Evolutionary conservation across 2,329 filamentous ascomycete genomes (phyloP), one percentile per base, ranked within the genome.

Genomic region (Pezicula carpinea): DNA sequence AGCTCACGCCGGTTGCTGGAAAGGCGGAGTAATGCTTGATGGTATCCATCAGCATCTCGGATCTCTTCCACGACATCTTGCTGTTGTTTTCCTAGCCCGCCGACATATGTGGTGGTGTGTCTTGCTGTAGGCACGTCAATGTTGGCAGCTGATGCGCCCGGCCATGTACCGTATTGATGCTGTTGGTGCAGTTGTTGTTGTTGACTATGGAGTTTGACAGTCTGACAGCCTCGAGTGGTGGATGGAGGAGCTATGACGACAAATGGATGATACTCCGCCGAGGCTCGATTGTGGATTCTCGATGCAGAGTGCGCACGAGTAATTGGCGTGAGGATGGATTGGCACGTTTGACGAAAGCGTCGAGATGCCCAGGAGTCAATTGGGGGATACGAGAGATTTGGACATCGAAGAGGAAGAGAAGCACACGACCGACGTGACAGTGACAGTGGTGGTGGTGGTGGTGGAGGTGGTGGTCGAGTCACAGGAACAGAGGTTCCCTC

Each of bases 1-100:
- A 77, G 66, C 91, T 96, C 61, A 95, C 88, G 62, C 93, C 93
- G 13, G 93, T 99, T 52, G 93, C 93, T 56, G 93, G 93, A 70
- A 97, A 99, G 70, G 83, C 89, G 68, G 90, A 89, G 79, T 96
- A 96, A 73, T 96, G 90, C 70, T 86, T 83, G 84, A 96, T 96
- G 75, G 87, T 96, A 61, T 93, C 87, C 89, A 96, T 93, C 83
- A 97, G 72, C 73, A 82, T 80, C 69, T 91, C 87, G 54, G 87
- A 87, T 67, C 85, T 86, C 75, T 85, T 96, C 92, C 92, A 97
- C 76, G 87, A 87, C 91, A 96, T 96, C 68, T 63, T 75, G 72
- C 36, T 23, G 29, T 39, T 17, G 39, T 38, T 38, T 54, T 46
- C 38, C 38, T 54, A 57, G 58, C 58, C 56, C 56, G 56, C 49